Conservation (phyloP, 2,329 filamentous ascomycete genomes). For the Botryotinia narcissicola region DNA sequence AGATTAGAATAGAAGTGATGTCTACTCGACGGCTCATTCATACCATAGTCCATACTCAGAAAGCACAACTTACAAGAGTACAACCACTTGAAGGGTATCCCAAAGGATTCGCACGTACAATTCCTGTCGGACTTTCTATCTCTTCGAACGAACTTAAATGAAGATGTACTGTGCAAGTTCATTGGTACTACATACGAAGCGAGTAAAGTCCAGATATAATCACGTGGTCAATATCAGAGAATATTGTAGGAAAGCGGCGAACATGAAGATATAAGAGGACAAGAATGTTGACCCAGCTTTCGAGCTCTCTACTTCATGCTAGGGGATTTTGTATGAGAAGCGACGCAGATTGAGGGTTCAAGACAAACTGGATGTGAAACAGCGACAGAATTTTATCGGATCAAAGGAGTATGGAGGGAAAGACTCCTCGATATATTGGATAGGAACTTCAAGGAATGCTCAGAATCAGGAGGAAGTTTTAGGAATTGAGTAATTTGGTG, state of each 20-base stretch:
- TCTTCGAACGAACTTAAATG: background rate
- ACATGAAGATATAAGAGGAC: background rate
- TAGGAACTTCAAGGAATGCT: rapidly evolving
- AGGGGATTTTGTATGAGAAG: background rate
- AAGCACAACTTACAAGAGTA: background rate
- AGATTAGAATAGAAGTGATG: background rate
- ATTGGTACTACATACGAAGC: too few species aligned
- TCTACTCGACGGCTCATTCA: background rate
- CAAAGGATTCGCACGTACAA: background rate
- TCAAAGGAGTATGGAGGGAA: too few species aligned
- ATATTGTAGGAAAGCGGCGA: background rate
- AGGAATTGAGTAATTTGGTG: background rate
- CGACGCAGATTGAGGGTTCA: background rate
- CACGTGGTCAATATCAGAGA: background rate
- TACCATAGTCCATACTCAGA: background rate
- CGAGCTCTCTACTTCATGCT: background rate
- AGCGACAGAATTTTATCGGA: background rate
- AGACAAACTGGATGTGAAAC: background rate
- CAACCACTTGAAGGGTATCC: background rate
- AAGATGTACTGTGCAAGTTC: background rate
- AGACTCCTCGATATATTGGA: rapidly evolving
- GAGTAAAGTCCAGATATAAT: too few species aligned
- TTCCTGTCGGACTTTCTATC: rapidly evolving
- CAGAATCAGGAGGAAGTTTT: background rate
- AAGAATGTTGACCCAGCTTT: background rate